These are phyloP conservation scores for Elaeagnus macrophylla DNA, from an alignment of 306 rosid species.

Conservation along the genomic window DNA sequence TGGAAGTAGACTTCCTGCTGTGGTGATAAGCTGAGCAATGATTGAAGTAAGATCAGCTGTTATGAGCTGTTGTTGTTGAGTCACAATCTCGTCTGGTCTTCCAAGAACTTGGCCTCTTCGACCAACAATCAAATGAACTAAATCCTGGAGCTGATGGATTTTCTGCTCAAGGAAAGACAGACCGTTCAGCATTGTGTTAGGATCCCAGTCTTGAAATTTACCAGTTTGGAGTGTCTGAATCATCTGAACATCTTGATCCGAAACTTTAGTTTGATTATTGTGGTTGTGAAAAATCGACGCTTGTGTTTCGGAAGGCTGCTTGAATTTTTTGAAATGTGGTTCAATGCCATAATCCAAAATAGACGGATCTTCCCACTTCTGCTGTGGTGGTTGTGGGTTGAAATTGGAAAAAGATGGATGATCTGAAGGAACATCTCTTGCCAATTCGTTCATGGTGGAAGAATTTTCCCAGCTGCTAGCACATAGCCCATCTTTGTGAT, in stretches of 20 bases:
- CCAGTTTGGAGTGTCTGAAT: slow-evolving; percentile 22
- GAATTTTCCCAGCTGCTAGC: slow-evolving; percentile 48
- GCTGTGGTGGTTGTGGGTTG: slow-evolving; percentile 26
- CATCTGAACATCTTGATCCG: slow-evolving; percentile 35
- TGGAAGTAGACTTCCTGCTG: slow-evolving; percentile 93
- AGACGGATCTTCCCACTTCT: slow-evolving; percentile 50
- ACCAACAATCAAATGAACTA: slow-evolving; percentile 69
- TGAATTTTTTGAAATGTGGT: slow-evolving; percentile 42
- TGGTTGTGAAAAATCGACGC: slow-evolving; percentile 24
- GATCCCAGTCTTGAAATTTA: slow-evolving; percentile 78
- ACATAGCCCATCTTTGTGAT: slow-evolving; percentile 46
- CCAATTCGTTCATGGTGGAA: slow-evolving; percentile 34
- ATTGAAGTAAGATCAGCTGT: slow-evolving; percentile 87
- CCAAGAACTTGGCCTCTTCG: slow-evolving; percentile 55
- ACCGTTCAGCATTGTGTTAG: slow-evolving; percentile 52
- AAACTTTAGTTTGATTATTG: slow-evolving; percentile 27
- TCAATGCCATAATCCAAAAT: slow-evolving; percentile 45
- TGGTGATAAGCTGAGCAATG: slow-evolving; percentile 78
- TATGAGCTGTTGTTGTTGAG: slow-evolving; percentile 85
- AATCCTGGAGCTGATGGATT: slow-evolving; percentile 86
- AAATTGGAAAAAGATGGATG: slow-evolving; percentile 32
- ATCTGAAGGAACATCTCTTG: slow-evolving; percentile 28
- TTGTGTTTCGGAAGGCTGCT: slow-evolving; percentile 33
- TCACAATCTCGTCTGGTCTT: slow-evolving; percentile 52
- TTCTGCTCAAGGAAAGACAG: slow-evolving; percentile 80